These are phyloP conservation scores for Chloris gayana DNA, from an alignment of 176 grass and related monocot species.

Conservation along the genomic window DNA sequence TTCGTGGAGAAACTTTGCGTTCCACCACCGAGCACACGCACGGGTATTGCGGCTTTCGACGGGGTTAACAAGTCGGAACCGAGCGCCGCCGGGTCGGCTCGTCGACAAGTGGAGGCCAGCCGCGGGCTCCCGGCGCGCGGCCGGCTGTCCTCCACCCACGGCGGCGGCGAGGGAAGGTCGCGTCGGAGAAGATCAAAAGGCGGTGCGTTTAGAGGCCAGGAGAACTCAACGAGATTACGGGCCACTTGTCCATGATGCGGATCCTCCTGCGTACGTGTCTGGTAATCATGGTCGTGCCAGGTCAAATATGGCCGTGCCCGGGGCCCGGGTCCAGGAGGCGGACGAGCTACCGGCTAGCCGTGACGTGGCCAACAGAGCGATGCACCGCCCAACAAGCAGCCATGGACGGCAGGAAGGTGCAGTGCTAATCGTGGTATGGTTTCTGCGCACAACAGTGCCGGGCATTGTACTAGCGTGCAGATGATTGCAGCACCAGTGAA, in stretches of 20 bases:
- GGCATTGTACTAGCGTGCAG: not conserved
- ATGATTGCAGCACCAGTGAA: not conserved
- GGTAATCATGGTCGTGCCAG: slow-evolving; percentile 1
- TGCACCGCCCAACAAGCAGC: slow-evolving; percentile 19
- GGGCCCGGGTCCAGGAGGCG: not conserved
- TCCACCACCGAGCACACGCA: not conserved
- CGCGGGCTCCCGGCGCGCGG: not conserved
- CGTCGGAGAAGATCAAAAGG: not conserved
- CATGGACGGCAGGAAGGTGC: not conserved
- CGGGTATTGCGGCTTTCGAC: not conserved
- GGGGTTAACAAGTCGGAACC: not conserved
- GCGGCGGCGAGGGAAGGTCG: not conserved
- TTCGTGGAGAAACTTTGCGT: not conserved
- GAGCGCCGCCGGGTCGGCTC: not conserved
- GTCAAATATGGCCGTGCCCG: slow-evolving; percentile 13
- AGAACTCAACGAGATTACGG: not conserved
- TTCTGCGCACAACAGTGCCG: not conserved
- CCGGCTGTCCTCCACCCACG: not conserved
- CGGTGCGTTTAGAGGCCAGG: not conserved
- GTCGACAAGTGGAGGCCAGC: slow-evolving; percentile 35
- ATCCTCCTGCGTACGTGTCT: not conserved
- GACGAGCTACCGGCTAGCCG: not conserved
- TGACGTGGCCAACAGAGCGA: slow-evolving; percentile 22
- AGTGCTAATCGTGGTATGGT: not conserved
- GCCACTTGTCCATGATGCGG: not conserved